Base-by-base conservation (phyloP, 1,284 basidiomycete genomes). In the Austropuccinia psidii region DNA sequence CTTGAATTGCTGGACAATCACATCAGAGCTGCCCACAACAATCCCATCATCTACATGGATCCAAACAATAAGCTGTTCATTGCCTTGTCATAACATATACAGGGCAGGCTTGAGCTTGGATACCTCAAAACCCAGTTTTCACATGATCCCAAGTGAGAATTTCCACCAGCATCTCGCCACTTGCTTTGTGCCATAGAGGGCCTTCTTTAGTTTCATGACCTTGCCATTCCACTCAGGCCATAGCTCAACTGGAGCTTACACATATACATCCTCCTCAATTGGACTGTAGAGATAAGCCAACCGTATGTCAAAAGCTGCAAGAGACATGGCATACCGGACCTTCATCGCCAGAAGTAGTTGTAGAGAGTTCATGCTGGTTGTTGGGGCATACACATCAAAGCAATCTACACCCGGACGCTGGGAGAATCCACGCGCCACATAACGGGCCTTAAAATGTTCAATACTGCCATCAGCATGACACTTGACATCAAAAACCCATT, bases 351-450 rank as follows among this genome's bases (percentile, higher is more conserved):
- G 39, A 2, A 64, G 37, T n/a, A 49, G 4, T 4, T n/a, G 29
- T 9, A 61, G 54, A 5, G 21, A 4, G 21, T 24, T 55, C 9
- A 55, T 24, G 4, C 24, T 39, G 2, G 57, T 49, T 13, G 64
- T 67, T 21, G 64, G 49, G 27, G 49, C 64, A 41, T 37, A 67
- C 29, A 19, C 54, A 7, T 50, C n/a, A 24, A 31, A 21, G 21
- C 29, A 67, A 41, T 69, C 66, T 0, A 69, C 21, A 13, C 66
- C 50, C 21, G 29, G 37, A 4, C 33, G 21, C 33, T 69, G 66
- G 7, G 9, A 29, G 39, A 57, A 69, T 1, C 66, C 66, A 7
- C 58, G 57, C 2, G 33, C 54, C 1, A 58, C 39, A 19, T 54
- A 54, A 27, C 54, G n/a, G 0, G 54, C 66, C 1, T 41, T 33